Evolutionary conservation across 345 rosid genomes (phyloP).

Genomic region (Abelmoschus esculentus): DNA sequence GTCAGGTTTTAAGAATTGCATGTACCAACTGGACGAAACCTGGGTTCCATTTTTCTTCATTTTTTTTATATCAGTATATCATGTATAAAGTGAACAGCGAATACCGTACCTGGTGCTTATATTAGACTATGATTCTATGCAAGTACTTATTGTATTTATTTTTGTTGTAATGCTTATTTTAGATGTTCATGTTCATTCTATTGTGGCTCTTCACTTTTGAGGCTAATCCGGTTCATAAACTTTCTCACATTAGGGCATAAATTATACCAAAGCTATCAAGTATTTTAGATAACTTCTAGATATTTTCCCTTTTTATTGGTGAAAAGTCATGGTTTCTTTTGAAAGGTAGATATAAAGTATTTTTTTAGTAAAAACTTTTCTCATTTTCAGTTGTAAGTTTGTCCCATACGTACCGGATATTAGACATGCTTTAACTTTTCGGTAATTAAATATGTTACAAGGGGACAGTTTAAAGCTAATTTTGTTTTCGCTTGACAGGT

Average conservation of each 20-base stretch:
- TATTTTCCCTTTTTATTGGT: background rate
- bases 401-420: background rate
- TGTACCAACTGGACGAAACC: background rate
- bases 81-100: background rate
- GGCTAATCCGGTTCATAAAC: background rate
- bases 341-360: background rate
- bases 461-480: conserved; percentile 7
- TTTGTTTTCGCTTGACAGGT: conserved; percentile 40
- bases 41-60: no score
- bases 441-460: background rate
- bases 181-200: background rate
- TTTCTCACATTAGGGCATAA: background rate
- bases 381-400: background rate
- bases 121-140: background rate
- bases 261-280: background rate
- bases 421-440: background rate
- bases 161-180: background rate
- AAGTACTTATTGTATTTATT: background rate
- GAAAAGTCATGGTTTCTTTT: background rate
- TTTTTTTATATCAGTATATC: no score
- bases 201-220: background rate
- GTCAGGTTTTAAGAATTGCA: background rate
- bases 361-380: background rate
- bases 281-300: background rate
- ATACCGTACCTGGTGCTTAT: background rate